These are phyloP conservation scores for Drechslerella coelobrocha DNA, from an alignment of 2,329 filamentous ascomycete genomes.

Conservation along the genomic window DNA sequence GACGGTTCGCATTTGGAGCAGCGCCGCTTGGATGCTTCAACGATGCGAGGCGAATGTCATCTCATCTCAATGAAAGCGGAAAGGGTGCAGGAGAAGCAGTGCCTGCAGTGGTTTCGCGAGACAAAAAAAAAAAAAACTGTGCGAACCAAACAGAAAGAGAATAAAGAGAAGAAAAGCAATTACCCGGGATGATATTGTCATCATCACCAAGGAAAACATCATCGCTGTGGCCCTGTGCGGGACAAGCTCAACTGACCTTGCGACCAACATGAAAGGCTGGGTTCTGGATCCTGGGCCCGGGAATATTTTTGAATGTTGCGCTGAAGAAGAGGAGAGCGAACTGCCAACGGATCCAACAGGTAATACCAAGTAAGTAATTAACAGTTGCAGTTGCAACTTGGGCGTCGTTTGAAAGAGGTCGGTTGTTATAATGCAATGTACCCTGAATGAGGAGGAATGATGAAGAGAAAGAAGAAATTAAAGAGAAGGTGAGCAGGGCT, in stretches of 20 bases:
- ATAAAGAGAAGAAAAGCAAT: constrained; percentile 22
- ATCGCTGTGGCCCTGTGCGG: background rate
- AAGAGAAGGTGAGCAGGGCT: background rate
- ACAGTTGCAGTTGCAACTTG: too few species aligned
- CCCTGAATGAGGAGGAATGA: background rate
- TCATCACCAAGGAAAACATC: background rate
- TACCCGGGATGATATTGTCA: background rate
- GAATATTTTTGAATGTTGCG: background rate
- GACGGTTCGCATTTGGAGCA: background rate
- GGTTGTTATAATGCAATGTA: too few species aligned
- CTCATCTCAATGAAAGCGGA: constrained; percentile 48
- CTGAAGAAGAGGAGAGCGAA: background rate
- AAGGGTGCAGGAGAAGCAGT: constrained; percentile 4
- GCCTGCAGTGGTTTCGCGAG: background rate
- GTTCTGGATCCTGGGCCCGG: background rate
- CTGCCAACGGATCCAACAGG: too few species aligned
- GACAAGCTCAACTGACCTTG: constrained; percentile 3
- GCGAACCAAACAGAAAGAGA: background rate
- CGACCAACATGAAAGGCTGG: background rate
- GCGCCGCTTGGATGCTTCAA: background rate
- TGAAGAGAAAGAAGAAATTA: constrained; percentile 3
- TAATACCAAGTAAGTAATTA: too few species aligned
- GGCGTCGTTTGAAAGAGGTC: too few species aligned
- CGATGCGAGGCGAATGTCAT: background rate
- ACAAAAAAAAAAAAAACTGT: background rate